A percentile compares a stretch with the other conserved stretches of the same genome.
Conservation (phyloP, 306 rosid species). For the Cucurbita ficifolia region DNA sequence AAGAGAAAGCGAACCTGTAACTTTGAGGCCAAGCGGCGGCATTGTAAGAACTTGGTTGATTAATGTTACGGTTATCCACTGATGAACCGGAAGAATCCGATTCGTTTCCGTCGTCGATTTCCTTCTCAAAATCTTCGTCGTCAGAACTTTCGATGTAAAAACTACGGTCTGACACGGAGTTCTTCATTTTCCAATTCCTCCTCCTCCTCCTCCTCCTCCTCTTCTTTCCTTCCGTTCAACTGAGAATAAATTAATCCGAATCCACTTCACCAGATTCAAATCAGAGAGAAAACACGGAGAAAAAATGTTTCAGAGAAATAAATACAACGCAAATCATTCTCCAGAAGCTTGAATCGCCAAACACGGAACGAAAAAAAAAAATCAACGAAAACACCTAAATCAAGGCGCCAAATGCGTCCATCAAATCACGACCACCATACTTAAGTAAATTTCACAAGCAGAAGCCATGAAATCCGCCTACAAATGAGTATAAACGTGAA, state of each 20-base stretch:
- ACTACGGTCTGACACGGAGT: slow-evolving; percentile 64
- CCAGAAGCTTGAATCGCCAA: background rate
- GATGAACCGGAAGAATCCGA: slow-evolving; percentile 69
- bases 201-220: background rate
- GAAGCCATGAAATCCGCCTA: background rate
- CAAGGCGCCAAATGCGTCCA: background rate
- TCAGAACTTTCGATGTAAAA: slow-evolving; percentile 72
- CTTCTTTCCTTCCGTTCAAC: background rate
- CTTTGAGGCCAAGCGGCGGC: slow-evolving; percentile 86
- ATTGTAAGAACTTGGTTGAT: slow-evolving; percentile 49
- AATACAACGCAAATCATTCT: background rate
- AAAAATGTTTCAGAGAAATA: background rate
- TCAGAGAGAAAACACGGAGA: background rate
- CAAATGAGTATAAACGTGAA: background rate
- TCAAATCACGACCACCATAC: background rate
- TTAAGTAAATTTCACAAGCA: background rate
- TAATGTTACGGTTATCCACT: slow-evolving; percentile 36
- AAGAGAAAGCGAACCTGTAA: slow-evolving; percentile 48
- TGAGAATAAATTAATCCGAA: background rate
- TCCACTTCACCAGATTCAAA: background rate
- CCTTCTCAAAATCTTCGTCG: slow-evolving; percentile 52
- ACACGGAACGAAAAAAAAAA: background rate
- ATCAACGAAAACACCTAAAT: background rate
- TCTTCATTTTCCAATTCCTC: slow-evolving; percentile 33
- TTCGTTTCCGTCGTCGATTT: slow-evolving; percentile 39